Base-by-base conservation (phyloP, 768 basidiomycete species). In the Tephrocybe sp. region DNA sequence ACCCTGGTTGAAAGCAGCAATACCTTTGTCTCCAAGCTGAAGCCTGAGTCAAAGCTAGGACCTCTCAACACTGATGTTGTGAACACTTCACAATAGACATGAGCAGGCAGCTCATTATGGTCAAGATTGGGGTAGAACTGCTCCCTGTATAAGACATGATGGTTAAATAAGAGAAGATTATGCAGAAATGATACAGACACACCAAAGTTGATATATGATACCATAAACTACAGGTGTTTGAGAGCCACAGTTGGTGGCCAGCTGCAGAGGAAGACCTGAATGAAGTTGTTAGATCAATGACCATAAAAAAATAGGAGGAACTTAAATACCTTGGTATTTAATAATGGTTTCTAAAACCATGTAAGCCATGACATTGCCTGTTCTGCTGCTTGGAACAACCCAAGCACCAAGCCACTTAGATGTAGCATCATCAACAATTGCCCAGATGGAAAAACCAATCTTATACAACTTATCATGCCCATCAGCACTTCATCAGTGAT, bases 361-460 rank as follows among this genome's bases (percentile, higher is more conserved):
- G 54, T 72, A 74, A 1, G 45, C 67, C 28, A 73, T 51, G 7
- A 67, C 54, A 24, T 52, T 37, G 1, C 57, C 63, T 24, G 66
- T 17, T 1, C 68, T 55, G 49, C 75, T 76, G 54, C 61, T 71
- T 0, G 73, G 74, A 14, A 74, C 64, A 34, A 73, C 67, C 68
- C 68, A 69, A 10, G 58, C 62, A 21, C 62, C 65, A 25, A 75
- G 58, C 62, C 68, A 69, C 32, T 57, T 60, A 0, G 59, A 60
- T 0, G 66, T 65, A 0, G 60, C 64, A 48, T 68, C 63, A 42
- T 74, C 72, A 14, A 66, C 63, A 42, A 73, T 50, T 3, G 53
- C 71, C 60, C 62, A 76, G 30, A 73, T 61, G 0, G 68, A 66
- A 56, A 74, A 74, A 0, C 74, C 74, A 25, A 73, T 72, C 15